These are phyloP conservation scores for Diospyros lotus DNA, from an alignment of 148 eudicot genomes.

Conservation along the genomic window DNA sequence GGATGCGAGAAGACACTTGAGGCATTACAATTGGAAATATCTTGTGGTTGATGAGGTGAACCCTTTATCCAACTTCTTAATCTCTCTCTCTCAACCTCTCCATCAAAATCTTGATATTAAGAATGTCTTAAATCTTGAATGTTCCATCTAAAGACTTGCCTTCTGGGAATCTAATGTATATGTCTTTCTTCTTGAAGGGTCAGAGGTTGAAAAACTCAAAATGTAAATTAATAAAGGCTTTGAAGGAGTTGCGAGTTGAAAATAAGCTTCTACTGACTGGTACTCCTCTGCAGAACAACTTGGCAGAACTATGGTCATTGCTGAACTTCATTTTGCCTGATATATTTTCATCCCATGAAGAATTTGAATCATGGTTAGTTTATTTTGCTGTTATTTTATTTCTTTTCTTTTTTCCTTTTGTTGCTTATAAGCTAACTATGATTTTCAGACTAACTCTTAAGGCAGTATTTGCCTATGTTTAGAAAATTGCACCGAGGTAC, in stretches of 20 bases:
- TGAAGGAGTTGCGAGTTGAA: constrained; percentile 64
- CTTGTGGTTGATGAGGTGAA: constrained; percentile 92
- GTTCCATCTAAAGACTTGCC: neutral
- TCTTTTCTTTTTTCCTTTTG: neutral
- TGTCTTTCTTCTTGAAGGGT: constrained; percentile 45
- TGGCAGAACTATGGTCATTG: constrained; percentile 97
- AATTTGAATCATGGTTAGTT: constrained; percentile 91
- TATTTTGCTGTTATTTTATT: neutral
- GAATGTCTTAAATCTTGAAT: neutral
- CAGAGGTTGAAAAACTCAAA: constrained; percentile 91
- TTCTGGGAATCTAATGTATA: constrained; percentile 7
- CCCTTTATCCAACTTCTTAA: neutral
- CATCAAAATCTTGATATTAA: neutral
- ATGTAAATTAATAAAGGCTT: constrained; percentile 67
- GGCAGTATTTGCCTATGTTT: too few relatives aligned
- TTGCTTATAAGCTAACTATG: neutral
- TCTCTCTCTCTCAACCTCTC: neutral
- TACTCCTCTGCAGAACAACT: constrained; percentile 96
- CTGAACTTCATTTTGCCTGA: constrained; percentile 94
- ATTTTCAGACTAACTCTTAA: neutral
- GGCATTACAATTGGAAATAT: constrained; percentile 94
- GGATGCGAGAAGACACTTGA: constrained; percentile 60
- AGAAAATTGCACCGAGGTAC: too few relatives aligned
- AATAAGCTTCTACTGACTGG: constrained; percentile 96
- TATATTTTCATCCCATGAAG: constrained; percentile 85